Evolutionary conservation across 306 rosid genomes (phyloP), one percentile per base, ranked within the genome.

Genomic region (Adenanthera pavonina): DNA sequence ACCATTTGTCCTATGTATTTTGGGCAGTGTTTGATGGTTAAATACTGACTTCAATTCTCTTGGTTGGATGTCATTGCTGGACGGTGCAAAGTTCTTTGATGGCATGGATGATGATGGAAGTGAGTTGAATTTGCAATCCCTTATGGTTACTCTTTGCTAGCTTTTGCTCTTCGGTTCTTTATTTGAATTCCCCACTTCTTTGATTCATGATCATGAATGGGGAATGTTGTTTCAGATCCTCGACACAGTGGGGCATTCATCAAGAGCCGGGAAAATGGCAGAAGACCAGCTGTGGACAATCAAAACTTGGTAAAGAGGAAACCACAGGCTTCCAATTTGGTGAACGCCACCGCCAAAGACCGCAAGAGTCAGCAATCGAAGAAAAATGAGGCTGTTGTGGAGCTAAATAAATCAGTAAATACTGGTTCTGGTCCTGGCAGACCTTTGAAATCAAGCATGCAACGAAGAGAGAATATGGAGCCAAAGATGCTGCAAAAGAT

Each of bases 21-120:
- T 2, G 69, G 54, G 51, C 56, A 5, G 49, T 62, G 16, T 74
- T 57, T 64, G 67, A 71, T 61, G 71, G 57, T 65, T 77, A 68
- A 69, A 60, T 72, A 57, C 89, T 89, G 80, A 92, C 88, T 60
- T 78, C 7, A 56, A 8, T 84, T 75, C 81, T 69, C 75, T 80
- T 60, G 69, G 74, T 64, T 72, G 80, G 80, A 41, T 64, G 83
- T 46, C 65, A 41, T 51, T 71, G 64, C 76, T 79, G 68, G 81
- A 69, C 74, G 69, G 43, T 43, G 62, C 33, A 74, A 83, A 92
- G 97, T 91, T 93, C 92, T 93, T 93, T 68, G 97, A 91, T 83
- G 97, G 97, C 89, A 91, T 93, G 92, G 97, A 93, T 78, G 97
- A 93, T 78, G 78, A 86, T 81, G 96, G 96, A 89, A 93, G 97